These are phyloP conservation scores for Clarireedia paspali DNA, from an alignment of 2,329 filamentous ascomycete species.

Conservation along the genomic window DNA sequence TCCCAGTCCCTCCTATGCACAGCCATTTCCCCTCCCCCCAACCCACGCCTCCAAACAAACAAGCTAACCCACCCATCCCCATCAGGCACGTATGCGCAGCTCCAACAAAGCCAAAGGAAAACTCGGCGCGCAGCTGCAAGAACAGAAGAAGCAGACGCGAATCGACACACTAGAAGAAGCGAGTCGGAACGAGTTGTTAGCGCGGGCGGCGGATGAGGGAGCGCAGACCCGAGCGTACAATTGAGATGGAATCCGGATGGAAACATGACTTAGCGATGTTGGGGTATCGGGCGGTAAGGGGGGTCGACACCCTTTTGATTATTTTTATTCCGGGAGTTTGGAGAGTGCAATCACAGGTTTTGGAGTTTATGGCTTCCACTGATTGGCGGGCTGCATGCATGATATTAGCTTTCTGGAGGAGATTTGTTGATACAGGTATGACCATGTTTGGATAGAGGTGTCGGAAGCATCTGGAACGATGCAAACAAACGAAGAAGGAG, in stretches of 20 bases:
- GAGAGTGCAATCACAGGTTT: background rate
- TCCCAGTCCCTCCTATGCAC: background rate
- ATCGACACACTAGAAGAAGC: slow-evolving; percentile 59
- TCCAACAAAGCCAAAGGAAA: slow-evolving; percentile 50
- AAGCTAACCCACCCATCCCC: background rate
- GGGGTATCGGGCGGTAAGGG: too few species aligned
- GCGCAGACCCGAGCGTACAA: slow-evolving; percentile 50
- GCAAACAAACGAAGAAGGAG: too few species aligned
- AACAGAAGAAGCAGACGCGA: slow-evolving; percentile 68
- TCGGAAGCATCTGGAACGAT: background rate
- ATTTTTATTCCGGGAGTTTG: too few species aligned
- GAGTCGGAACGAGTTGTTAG: slow-evolving; percentile 53
- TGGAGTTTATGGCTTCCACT: background rate
- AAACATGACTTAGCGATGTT: background rate
- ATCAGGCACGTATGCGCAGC: background rate
- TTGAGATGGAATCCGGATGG: slow-evolving; percentile 29
- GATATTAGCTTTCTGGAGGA: too few species aligned
- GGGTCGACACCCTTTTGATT: too few species aligned
- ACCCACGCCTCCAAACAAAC: background rate
- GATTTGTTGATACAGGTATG: too few species aligned
- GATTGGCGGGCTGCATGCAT: too few species aligned
- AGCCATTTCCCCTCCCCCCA: background rate
- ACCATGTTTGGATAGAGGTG: too few species aligned
- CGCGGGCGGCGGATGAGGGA: slow-evolving; percentile 60
- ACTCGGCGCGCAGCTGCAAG: slow-evolving; percentile 60